Percentiles rank a stretch among this genome's conserved stretches.
These are phyloP conservation scores for Microstegium vimineum DNA, from an alignment of 176 grass and related monocot genomes.

Conservation along the genomic window DNA sequence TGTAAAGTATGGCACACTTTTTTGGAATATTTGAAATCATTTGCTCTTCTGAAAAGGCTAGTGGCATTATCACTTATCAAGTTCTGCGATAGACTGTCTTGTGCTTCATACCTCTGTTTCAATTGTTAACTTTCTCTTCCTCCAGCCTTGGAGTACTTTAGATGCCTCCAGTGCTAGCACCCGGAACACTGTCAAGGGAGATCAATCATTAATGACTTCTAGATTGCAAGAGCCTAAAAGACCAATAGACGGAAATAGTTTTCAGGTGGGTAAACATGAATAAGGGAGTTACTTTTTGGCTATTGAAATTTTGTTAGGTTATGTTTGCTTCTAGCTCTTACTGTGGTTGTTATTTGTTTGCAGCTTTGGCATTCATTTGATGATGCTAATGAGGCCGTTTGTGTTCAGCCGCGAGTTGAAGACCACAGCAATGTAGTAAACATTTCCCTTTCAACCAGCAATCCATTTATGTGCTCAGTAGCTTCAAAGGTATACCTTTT, in stretches of 20 bases:
- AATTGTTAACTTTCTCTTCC: conserved; percentile 11
- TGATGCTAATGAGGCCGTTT: conserved; percentile 28
- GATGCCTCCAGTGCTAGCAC: conserved; percentile 18
- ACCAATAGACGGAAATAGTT: conserved; percentile 19
- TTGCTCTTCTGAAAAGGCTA: background rate
- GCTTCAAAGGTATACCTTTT: conserved; percentile 38
- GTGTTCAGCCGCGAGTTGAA: conserved; percentile 15
- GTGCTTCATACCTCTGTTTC: background rate
- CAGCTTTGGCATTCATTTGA: conserved; percentile 78
- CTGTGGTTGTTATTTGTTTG: background rate
- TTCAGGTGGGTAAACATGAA: conserved; percentile 36
- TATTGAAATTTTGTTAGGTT: background rate
- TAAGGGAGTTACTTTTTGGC: background rate
- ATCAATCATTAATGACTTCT: conserved; percentile 22
- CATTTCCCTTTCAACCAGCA: conserved; percentile 5
- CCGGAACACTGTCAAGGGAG: background rate
- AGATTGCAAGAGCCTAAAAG: conserved; percentile 27
- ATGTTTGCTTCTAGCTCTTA: conserved; percentile 19
- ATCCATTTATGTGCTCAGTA: conserved; percentile 43
- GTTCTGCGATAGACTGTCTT: background rate
- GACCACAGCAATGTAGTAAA: conserved; percentile 17
- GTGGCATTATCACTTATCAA: background rate
- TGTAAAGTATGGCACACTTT: background rate
- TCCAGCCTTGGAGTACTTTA: conserved; percentile 49
- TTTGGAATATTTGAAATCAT: background rate